Conservation (phyloP, 768 basidiomycete species). For the Lactarius quietus region DNA sequence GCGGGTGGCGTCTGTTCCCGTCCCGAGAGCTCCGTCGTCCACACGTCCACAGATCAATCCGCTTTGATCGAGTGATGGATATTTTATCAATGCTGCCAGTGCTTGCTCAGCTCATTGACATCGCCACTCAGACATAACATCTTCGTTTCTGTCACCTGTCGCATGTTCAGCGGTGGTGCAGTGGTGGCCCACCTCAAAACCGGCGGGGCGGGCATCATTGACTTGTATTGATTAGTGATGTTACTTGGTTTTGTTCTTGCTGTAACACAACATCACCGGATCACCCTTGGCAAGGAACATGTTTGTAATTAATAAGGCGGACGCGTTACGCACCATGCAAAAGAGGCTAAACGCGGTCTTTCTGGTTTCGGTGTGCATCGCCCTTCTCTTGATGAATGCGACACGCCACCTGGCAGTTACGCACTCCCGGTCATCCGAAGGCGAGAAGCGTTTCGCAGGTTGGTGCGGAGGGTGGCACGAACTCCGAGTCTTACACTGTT, state of each 20-base stretch:
- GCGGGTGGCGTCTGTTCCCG: neutral
- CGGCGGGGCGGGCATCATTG: neutral
- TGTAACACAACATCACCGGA: neutral
- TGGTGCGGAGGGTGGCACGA: neutral
- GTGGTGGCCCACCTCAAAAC: neutral
- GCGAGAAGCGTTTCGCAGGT: neutral
- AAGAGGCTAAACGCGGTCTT: neutral
- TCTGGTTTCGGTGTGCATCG: neutral
- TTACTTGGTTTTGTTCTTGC: neutral
- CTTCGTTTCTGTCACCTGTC: neutral
- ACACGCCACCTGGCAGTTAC: neutral
- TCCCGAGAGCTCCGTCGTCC: neutral
- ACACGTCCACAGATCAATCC: neutral
- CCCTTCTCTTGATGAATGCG: neutral
- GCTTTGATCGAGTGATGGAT: neutral
- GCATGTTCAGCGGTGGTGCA: neutral
- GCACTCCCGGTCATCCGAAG: neutral
- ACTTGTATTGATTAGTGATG: neutral
- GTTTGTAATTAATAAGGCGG: neutral
- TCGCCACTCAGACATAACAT: neutral
- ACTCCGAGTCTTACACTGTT: neutral
- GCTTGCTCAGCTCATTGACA: neutral
- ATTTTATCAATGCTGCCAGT: neutral
- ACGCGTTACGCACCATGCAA: neutral
- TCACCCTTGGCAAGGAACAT: neutral